Evolutionary conservation across 805 yeast genomes (phyloP), one percentile per base, ranked within the genome.

Genomic region (Sugiyamaella qingdaonensis): DNA sequence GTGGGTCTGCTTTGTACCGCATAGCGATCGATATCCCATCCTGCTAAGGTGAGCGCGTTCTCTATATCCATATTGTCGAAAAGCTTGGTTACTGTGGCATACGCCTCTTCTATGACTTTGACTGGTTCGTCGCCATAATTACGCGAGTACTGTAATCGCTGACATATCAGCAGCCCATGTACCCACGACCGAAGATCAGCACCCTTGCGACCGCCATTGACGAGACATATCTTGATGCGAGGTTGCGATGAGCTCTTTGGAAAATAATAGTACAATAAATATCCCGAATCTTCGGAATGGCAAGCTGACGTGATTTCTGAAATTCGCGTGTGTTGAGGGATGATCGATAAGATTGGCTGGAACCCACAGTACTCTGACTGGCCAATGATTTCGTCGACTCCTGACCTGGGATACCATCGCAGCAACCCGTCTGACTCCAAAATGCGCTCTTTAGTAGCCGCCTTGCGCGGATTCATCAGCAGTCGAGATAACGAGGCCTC

Each of bases 381-480:
- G 7, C 70, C 71, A 32, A 66, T 48, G 7, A 62, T 45, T 8
- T 52, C 44, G 21, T 62, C 68, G 34, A 31, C 31, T 10, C 51
- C 29, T 14, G 44, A 14, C 31, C 14, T 19, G 2, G 44, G 13
- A 36, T 63, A 61, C 66, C 69, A 63, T 8, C 67, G 58, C 33
- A 68, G 52, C 10, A 56, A 41, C 11, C 69, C 68, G 46, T 65
- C 69, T 5, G 55, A 57, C 51, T 64, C 69, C 11, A 67, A 57
- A 32, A 67, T 62, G 8, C 62, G 57, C 44, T 67, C 71, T 4
- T 48, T 50, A 9, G 33, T 13, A 3, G 66, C 48, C 1, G 62
- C 65, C 21, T 47, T 51, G 10, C 48, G 49, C 5, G 71, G 71
- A 8, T 61, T 48, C 29, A 58, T 48, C 11, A 67, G 41, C 42